phyloP scores from a whole-genome alignment of 805 yeast species.

The Kazachstania africana region DNA sequence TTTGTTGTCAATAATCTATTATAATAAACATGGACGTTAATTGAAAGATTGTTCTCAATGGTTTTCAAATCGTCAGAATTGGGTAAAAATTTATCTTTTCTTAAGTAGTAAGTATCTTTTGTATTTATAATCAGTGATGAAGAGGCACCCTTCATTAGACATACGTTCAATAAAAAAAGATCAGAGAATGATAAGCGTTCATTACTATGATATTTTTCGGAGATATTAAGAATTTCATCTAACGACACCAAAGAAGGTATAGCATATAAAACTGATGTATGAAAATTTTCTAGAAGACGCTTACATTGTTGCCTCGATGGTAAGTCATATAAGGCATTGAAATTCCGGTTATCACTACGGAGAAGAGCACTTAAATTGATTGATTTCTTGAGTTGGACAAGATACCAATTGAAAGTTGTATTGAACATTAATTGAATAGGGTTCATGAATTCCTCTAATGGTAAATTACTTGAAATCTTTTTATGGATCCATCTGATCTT shows the following conservation, averaged over 20 bases:
- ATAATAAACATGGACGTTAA: conserved; percentile 40
- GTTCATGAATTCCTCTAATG: conserved; percentile 6
- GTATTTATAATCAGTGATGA: conserved; percentile 7
- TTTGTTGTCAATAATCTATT: conserved; percentile 31
- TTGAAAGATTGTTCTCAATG: conserved; percentile 23
- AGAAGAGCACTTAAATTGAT: conserved; percentile 11
- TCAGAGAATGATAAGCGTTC: conserved; percentile 16
- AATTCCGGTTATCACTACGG: conserved; percentile 5
- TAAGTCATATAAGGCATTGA: conserved; percentile 9
- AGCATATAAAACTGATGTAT: conserved; percentile 9
- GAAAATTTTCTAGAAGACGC: conserved; percentile 13
- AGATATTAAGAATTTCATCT: conserved; percentile 10
- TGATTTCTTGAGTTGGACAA: conserved; percentile 13
- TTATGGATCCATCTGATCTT: conserved; percentile 16
- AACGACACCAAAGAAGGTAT: conserved; percentile 11
- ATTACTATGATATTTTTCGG: conserved; percentile 11
- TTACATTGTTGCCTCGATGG: conserved; percentile 18
- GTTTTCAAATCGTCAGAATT: conserved; percentile 14
- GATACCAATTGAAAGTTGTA: conserved; percentile 16
- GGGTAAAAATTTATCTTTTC: conserved; percentile 14
- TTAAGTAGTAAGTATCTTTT: conserved; percentile 7
- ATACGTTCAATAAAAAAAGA: conserved; percentile 14
- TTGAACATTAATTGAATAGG: conserved; percentile 14
- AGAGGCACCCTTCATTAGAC: conserved; percentile 13
- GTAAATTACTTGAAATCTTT: conserved; percentile 4